Conservation (phyloP, 2,329 filamentous ascomycete genomes). For the Trematosphaeria pertusa region DNA sequence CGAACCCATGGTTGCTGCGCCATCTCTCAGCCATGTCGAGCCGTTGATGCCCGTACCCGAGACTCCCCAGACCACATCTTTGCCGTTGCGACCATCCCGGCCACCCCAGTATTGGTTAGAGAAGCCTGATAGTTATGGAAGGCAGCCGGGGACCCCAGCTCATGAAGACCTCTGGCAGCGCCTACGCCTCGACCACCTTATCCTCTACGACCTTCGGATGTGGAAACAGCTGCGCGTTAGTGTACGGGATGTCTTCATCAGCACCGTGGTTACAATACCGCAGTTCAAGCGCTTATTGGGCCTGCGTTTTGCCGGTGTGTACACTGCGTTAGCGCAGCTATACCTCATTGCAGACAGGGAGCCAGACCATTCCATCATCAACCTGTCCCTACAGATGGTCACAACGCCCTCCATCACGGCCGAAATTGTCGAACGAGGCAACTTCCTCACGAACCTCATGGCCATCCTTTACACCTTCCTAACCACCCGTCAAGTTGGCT, state of each 20-base stretch:
- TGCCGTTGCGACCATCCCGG: slow-evolving; percentile 60
- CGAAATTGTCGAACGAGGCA: slow-evolving; percentile 92
- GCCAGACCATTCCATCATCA: slow-evolving; percentile 98
- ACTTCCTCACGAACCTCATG: slow-evolving; percentile 94
- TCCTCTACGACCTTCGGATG: slow-evolving; percentile 91
- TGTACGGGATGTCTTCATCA: slow-evolving; percentile 91
- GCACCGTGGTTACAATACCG: slow-evolving; percentile 92
- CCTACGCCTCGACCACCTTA: slow-evolving; percentile 90
- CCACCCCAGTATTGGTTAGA: slow-evolving; percentile 87
- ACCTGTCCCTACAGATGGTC: slow-evolving; percentile 93
- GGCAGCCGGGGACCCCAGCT: slow-evolving; percentile 67
- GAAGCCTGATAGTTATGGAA: slow-evolving; percentile 73
- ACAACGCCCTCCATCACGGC: slow-evolving; percentile 96
- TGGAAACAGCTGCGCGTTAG: slow-evolving; percentile 96
- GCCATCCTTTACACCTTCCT: slow-evolving; percentile 97
- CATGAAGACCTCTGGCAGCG: slow-evolving; percentile 90
- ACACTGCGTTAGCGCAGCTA: slow-evolving; percentile 90
- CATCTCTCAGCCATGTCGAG: slow-evolving; percentile 69
- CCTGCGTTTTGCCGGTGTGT: slow-evolving; percentile 91
- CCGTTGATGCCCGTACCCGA: slow-evolving; percentile 77
- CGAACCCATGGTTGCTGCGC: slow-evolving; percentile 64
- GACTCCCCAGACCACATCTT: slow-evolving; percentile 66
- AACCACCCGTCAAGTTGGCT: slow-evolving; percentile 92
- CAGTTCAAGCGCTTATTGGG: slow-evolving; percentile 95
- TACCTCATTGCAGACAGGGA: slow-evolving; percentile 96